These are phyloP conservation scores for Cryptococcus neoformans DNA, from an alignment of 1,284 basidiomycete genomes.

Conservation along the genomic window DNA sequence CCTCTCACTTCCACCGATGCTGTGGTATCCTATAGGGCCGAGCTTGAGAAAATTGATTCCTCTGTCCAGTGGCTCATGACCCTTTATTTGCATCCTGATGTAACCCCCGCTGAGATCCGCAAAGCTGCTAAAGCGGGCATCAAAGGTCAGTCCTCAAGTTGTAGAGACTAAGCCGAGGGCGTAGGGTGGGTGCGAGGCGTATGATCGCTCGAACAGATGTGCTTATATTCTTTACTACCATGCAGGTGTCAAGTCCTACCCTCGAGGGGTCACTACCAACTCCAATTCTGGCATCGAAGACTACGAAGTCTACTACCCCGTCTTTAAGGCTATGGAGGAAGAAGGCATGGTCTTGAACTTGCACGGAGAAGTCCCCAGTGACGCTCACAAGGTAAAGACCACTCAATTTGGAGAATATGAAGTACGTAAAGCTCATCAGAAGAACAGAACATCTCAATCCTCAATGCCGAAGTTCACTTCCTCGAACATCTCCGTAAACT, in stretches of 20 bases:
- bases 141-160: slow-evolving; percentile 55
- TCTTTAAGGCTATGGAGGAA: slow-evolving; percentile 94
- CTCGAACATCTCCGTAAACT: slow-evolving; percentile 82
- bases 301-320: slow-evolving; percentile 89
- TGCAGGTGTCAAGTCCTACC: slow-evolving; percentile 93
- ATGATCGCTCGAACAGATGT: slow-evolving; percentile 1
- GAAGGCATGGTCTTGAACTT: slow-evolving; percentile 92
- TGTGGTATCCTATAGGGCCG: slow-evolving; percentile 74
- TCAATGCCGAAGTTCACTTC: slow-evolving; percentile 92
- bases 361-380: slow-evolving; percentile 96
- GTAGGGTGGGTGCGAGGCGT: not conserved
- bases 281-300: slow-evolving; percentile 96
- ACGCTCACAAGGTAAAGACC: slow-evolving; percentile 63
- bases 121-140: slow-evolving; percentile 86
- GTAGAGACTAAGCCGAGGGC: not conserved
- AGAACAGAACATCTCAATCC: slow-evolving; percentile 76
- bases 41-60: slow-evolving; percentile 73
- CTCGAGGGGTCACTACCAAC: slow-evolving; percentile 96
- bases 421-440: not conserved
- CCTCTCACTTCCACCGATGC: slow-evolving; percentile 83
- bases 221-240: not conserved
- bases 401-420: not conserved
- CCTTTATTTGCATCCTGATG: slow-evolving; percentile 84
- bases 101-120: slow-evolving; percentile 86
- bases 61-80: slow-evolving; percentile 89